A percentile compares a stretch with the other conserved stretches of the same genome.
These are phyloP conservation scores for Colletotrichum orbiculare DNA, from an alignment of 2,329 filamentous ascomycete genomes.

Conservation along the genomic window DNA sequence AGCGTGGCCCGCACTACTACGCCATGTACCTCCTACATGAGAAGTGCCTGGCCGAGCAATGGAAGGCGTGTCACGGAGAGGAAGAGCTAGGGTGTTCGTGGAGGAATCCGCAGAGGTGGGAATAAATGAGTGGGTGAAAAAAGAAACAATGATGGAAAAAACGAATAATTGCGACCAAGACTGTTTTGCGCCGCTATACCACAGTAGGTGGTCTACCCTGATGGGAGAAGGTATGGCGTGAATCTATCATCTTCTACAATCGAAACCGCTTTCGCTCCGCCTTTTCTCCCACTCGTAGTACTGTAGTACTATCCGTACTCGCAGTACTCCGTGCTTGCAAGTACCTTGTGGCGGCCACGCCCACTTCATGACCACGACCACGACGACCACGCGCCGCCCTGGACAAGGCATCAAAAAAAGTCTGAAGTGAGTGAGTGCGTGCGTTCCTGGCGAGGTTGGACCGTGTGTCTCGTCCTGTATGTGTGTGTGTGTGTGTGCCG, in stretches of 20 bases:
- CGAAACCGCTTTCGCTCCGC: neutral
- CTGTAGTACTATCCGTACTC: neutral
- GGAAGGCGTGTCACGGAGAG: too few relatives aligned
- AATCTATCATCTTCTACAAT: neutral
- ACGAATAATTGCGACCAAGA: slow-evolving; percentile 14
- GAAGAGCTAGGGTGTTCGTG: too few relatives aligned
- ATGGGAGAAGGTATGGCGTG: slow-evolving; percentile 12
- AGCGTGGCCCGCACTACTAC: slow-evolving; percentile 8
- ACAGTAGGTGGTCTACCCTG: too few relatives aligned
- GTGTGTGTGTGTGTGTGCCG: neutral
- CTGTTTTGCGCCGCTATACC: too few relatives aligned
- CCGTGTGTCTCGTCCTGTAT: slow-evolving; percentile 4
- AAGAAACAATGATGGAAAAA: slow-evolving; percentile 7
- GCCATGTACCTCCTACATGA: neutral
- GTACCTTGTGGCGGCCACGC: too few relatives aligned
- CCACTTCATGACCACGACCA: too few relatives aligned
- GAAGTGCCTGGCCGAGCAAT: too few relatives aligned
- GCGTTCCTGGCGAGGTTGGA: slow-evolving; percentile 22
- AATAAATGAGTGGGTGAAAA: slow-evolving; percentile 6
- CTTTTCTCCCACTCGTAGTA: slow-evolving; percentile 21
- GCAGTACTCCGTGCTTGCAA: too few relatives aligned
- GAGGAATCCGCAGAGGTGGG: slow-evolving; percentile 1
- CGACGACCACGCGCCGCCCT: slow-evolving; percentile 18
- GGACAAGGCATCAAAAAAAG: slow-evolving; percentile 8
- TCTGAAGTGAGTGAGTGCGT: slow-evolving; percentile 7